Base-by-base conservation (phyloP, 1,284 basidiomycete species). In the Cryptococcus depauperatus region DNA sequence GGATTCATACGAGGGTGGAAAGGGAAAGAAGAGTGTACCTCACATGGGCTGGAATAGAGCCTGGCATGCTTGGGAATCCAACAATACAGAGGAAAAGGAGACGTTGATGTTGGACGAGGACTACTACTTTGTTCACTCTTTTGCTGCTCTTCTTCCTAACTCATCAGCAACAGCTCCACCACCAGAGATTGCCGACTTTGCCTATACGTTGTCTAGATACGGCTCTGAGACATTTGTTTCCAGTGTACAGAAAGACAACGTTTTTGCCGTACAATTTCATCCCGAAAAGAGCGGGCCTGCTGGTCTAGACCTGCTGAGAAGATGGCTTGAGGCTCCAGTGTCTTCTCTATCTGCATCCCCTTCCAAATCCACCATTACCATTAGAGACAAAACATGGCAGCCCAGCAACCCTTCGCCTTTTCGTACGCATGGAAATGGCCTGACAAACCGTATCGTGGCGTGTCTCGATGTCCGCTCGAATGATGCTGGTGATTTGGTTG, bases 111-210 rank as follows among this genome's bases (percentile, higher is more conserved):
- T 72, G 47, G 69, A 78, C 48, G 71, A 79, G 44, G 81, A 82
- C 62, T 95, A 90, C 68, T 99, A 99, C 74, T 99, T 93, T 71
- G 93, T 99, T 27, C 95, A 99, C 74, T 96, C 93, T 16, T 98
- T 81, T 74, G 83, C 86, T 49, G 68, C 62, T 7, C 80, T 61
- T 75, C 78, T 52, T 72, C 55, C 73, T 46, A 65, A 57, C 34
- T 72, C 76, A 50, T 22, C 35, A 9, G 35, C 16, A 18, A 74
- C 76, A 5, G 76, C 76, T 35, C 76, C 78, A 10, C 37, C 46
- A 18, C 38, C 56, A 5, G 34, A 49, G 10, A 64, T 73, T 33
- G 57, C 67, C 18, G 67, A 73, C 41, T 98, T 88, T 84, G 80
- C 81, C 5, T 81, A 95, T 70, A 83, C 85, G 10, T 83, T 84